A percentile compares a stretch with the other conserved stretches of the same genome.
Conservation (phyloP, 2,329 filamentous ascomycete genomes). For the Fusarium gaditjirri region DNA sequence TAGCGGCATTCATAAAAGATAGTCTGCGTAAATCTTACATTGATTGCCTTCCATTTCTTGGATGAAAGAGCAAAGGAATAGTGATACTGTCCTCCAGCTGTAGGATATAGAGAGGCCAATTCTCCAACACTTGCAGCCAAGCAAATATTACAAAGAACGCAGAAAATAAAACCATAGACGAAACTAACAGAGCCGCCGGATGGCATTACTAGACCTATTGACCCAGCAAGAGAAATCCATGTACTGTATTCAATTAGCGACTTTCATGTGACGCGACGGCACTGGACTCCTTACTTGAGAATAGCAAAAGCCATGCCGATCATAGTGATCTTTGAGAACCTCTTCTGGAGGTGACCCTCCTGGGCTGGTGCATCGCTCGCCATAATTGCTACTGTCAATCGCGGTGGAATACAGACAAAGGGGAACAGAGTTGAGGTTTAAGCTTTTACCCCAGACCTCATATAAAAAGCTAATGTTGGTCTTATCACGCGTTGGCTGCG, state of each 20-base stretch:
- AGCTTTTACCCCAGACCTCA: not conserved
- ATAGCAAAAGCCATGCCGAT: constrained; percentile 56
- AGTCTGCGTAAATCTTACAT: constrained; percentile 39
- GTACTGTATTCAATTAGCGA: constrained; percentile 33
- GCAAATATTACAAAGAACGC: constrained; percentile 35
- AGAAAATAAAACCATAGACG: constrained; percentile 52
- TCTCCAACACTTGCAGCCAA: constrained; percentile 35
- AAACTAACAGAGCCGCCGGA: constrained; percentile 56
- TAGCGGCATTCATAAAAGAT: not conserved
- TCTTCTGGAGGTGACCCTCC: constrained; percentile 37
- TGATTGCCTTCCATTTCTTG: constrained; percentile 52
- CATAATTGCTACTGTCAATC: constrained; percentile 8
- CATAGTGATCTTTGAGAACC: constrained; percentile 41
- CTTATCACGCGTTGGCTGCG: not conserved
- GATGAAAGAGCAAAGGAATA: constrained; percentile 55
- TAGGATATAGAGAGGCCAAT: constrained; percentile 37
- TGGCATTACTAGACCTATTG: constrained; percentile 55
- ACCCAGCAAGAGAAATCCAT: constrained; percentile 54
- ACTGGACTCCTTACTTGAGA: constrained; percentile 48
- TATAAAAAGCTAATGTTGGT: not conserved
- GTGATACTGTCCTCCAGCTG: constrained; percentile 53
- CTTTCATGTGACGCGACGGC: not conserved
- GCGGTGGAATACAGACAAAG: not conserved
- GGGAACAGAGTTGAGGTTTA: not conserved
- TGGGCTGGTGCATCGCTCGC: not conserved